phyloP scores from a whole-genome alignment of 2,329 filamentous ascomycete species.

The Paraconiothyrium brasiliense region DNA sequence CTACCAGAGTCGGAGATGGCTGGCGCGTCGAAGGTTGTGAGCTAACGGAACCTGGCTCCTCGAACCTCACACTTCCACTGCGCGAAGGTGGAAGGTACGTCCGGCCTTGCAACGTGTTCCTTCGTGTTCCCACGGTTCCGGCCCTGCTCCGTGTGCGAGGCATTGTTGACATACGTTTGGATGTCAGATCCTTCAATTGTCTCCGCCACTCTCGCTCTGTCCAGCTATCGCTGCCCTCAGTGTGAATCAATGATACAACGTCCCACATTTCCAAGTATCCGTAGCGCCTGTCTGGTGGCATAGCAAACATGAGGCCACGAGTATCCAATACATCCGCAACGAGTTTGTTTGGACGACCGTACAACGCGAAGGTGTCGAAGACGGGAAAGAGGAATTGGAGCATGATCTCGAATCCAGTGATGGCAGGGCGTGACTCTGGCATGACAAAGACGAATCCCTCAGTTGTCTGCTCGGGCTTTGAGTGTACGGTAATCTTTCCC shows the following conservation, averaged over 20 bases:
- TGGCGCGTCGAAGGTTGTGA: conserved; percentile 58
- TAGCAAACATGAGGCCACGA: conserved; percentile 95
- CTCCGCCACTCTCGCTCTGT: conserved; percentile 89
- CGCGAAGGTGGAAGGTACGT: conserved; percentile 49
- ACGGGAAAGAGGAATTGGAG: conserved; percentile 91
- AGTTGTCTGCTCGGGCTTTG: conserved; percentile 76
- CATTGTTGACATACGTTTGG: conserved; percentile 72
- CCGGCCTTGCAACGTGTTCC: conserved; percentile 53
- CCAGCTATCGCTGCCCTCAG: conserved; percentile 79
- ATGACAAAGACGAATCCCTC: conserved; percentile 98
- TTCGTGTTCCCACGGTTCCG: conserved; percentile 45
- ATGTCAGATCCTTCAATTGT: conserved; percentile 86
- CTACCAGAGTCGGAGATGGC: conserved; percentile 51
- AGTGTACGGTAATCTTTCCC: conserved; percentile 87
- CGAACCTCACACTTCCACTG: conserved; percentile 52
- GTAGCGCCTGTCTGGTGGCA: conserved; percentile 87
- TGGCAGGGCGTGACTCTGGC: conserved; percentile 91
- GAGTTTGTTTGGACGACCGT: conserved; percentile 86
- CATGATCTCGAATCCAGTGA: conserved; percentile 95
- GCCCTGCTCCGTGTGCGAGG: conserved; percentile 46
- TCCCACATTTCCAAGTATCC: conserved; percentile 92
- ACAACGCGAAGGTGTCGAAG: conserved; percentile 91
- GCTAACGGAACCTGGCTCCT: conserved; percentile 52
- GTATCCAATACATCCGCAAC: conserved; percentile 88
- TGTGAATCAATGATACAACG: conserved; percentile 80